Base-by-base conservation (phyloP, 768 basidiomycete genomes). In the Naganishia vaughanmartiniae region DNA sequence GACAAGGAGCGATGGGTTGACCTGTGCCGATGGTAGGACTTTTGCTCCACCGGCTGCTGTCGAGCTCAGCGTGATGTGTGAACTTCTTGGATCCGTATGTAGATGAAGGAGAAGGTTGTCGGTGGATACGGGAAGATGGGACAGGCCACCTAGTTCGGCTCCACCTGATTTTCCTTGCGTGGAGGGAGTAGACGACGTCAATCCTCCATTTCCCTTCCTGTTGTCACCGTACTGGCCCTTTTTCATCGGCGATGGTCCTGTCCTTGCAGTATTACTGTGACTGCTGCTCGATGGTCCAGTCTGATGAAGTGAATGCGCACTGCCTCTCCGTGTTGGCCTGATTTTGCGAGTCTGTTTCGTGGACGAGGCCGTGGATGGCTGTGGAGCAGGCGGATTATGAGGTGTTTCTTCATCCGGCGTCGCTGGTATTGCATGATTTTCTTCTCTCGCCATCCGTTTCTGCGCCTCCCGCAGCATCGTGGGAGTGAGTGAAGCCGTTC, bases 101-200 rank as follows among this genome's bases (percentile, higher is more conserved):
- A 80, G 76, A 51, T 78, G 78, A 57, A 77, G 76, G 11, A 79
- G 77, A 24, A 80, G 76, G 4, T 77, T 77, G 24, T 77, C 77
- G 46, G 78, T 76, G 9, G 78, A 77, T 21, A 53, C 65, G 4
- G 60, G 70, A 31, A 71, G 60, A 26, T 71, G 57, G 10, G 60
- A 36, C 1, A 63, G 60, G 36, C 42, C 26, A 19, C 28, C 28
- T 12, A 21, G 14, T 24, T 42, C 33, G 9, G n/a, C 24, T 26
- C n/a, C 24, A 19, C 42, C 60, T 12, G 28, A 11, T 30, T 63
- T 63, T 5, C 42, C 17, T 0, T 45, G 39, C 15, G 4, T 45
- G 24, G 60, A 63, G 4, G 60, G 26, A 3, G 42, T 42, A 14
- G 60, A 63, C 1, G 60, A 26, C 60, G 42, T 9, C 24, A 63